Evolutionary conservation across 495 filamentous ascomycete genomes (phyloP), one percentile per base, ranked within the genome.

Genomic region (Xylaria bambusicola): DNA sequence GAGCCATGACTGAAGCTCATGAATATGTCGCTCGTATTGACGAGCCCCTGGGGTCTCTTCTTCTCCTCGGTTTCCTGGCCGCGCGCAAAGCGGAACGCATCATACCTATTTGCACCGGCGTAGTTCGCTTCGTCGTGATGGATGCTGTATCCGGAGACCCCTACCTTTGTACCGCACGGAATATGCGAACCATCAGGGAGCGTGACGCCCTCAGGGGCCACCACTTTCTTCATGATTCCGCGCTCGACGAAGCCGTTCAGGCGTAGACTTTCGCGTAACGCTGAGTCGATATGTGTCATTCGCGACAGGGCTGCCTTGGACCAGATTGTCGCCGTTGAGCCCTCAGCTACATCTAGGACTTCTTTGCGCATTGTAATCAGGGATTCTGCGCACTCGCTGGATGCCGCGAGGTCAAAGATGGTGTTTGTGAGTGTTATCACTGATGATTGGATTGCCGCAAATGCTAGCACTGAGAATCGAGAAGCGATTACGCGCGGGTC

Each of bases 361-460:
- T 74, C 65, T 26, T 71, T 60, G n/a, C 58, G 63, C 55, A 74
- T 66, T 6, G 59, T 41, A 0, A 49, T 59, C 0, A 73, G 54
- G 6, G 61, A 67, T 3, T 35, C 52, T 41, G 21, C 57, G 66
- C 58, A 66, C 52, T 47, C 65, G 6, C 52, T 70, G 29, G 62
- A 68, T 7, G 70, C 50, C 1, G 70, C 62, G 10, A 72, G 35
- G 62, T 76, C 74, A 40, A 75, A 60, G 41, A 77, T 26, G 49
- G 71, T 60, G 62, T 74, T 79, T 5, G 75, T 78, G 7, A 76
- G 70, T 18, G 71, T 74, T 36, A 81, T 75, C 48, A 69, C 71
- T 12, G 74, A 75, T 4, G 79, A 79, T 49, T 82, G 77, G 57
- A 80, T 77, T 2, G 74, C 70, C 1, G 71, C 77, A 49, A 81